Base-by-base conservation (phyloP, 345 rosid genomes). In the Lagerstroemia speciosa region DNA sequence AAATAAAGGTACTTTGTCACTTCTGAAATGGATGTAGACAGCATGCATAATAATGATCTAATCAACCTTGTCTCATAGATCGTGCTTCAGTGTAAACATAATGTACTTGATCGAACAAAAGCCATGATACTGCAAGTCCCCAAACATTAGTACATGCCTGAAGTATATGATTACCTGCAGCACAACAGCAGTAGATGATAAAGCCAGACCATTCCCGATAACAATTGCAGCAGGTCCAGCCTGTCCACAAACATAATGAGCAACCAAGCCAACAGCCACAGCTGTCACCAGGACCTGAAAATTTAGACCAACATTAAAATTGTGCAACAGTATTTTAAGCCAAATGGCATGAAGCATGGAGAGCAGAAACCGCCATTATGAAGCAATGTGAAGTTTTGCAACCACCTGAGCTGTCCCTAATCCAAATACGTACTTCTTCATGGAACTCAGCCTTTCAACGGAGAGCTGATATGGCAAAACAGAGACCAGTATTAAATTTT, bases 341-440 rank as follows among this genome's bases (percentile, higher is more conserved):
- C 30, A 38, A 70, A 64, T 19, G 27, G 58, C 41, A 63, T 30
- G 24, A 45, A 72, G 36, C 63, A 67, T 70, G 32, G 62, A 31
- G 69, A 40, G 50, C 33, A 74, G 43, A 10, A 27, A 24, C 19
- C 32, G 66, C 22, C 48, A 22, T 2, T 32, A 60, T 22, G n/a
- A 62, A 73, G 66, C 14, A 71, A 71, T 57, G 57, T 58, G 14
- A 61, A 67, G 73, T 73, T 73, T 68, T 66, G 64, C 46, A 67
- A 63, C 81, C 72, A 91, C 97, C 97, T 94, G 98, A 67, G 95
- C 87, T 32, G 98, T 84, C 75, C 98, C 98, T 74, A 93, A 79
- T 72, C 99, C 99, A 69, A 94, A 94, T 71, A 94, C 99, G 77
- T 94, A 94, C 77, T 89, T 94, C 91, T 94, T 94, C 99, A 94